A percentile compares a stretch with the other conserved stretches of the same genome.
Conservation (phyloP, 257 asterid species). For the Solanum chilense region DNA sequence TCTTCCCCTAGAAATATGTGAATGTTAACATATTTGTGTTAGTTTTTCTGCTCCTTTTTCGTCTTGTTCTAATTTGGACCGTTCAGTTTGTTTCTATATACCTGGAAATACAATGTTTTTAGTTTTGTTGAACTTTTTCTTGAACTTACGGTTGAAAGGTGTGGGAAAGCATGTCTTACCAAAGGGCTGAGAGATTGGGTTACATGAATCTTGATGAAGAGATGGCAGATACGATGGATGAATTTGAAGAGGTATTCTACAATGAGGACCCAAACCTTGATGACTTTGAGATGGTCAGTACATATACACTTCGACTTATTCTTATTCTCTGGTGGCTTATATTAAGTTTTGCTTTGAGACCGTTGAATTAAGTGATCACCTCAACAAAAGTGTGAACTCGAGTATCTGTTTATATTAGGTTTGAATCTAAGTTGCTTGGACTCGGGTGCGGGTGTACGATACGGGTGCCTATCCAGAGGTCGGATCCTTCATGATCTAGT, state of each 20-base stretch:
- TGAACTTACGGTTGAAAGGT: not conserved
- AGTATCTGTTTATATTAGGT: not conserved
- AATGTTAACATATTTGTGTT: not conserved
- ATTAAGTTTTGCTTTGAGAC: not conserved
- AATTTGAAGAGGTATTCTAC: constrained; percentile 36
- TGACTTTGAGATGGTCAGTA: constrained; percentile 56
- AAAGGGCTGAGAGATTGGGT: constrained; percentile 21
- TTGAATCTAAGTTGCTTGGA: not conserved
- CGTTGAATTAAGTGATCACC: not conserved
- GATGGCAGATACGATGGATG: constrained; percentile 30
- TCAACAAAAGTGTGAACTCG: not conserved
- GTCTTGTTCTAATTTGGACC: not conserved
- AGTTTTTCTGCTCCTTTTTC: not conserved
- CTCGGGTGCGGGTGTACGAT: not conserved
- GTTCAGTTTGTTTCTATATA: not conserved
- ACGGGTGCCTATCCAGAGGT: not conserved
- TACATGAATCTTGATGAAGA: constrained; percentile 35
- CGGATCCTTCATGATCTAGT: not conserved
- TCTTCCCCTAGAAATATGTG: not conserved
- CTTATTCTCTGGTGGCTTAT: not conserved
- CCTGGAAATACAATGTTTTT: not conserved
- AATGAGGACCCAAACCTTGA: constrained; percentile 39
- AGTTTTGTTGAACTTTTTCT: not conserved
- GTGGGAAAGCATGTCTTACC: constrained; percentile 15
- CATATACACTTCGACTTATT: not conserved